Percentiles rank a stretch among this genome's conserved stretches.
phyloP scores from a whole-genome alignment of 768 basidiomycete species.

The Boletus reticuloceps region DNA sequence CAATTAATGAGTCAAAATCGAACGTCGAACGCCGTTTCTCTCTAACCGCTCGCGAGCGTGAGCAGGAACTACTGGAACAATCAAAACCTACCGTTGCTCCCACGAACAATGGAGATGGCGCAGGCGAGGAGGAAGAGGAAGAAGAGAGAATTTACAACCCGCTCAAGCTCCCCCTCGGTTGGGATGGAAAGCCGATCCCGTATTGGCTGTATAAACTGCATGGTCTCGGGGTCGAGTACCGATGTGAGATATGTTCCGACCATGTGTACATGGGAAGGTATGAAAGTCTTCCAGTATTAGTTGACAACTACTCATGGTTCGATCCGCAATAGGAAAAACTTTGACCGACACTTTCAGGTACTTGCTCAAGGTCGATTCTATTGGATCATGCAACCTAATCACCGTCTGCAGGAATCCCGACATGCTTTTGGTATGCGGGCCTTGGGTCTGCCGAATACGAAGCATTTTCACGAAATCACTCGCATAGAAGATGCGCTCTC shows the following conservation, averaged over 20 bases:
- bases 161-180: constrained; percentile 91
- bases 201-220: constrained; percentile 99
- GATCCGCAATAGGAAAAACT: constrained; percentile 71
- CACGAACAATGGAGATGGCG: constrained; percentile 42
- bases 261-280: constrained; percentile 95
- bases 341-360: constrained; percentile 93
- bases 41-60: constrained; percentile 95
- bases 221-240: constrained; percentile 96
- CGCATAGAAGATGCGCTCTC: constrained; percentile 95
- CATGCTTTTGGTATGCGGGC: constrained; percentile 99
- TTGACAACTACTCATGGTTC: constrained; percentile 13
- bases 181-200: constrained; percentile 99
- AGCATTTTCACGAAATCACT: constrained; percentile 99
- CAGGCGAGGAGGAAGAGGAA: constrained; percentile 83
- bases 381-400: constrained; percentile 15
- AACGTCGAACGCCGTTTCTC: constrained; percentile 97
- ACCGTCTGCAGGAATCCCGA: constrained; percentile 68
- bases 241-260: constrained; percentile 97
- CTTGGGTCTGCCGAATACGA: constrained; percentile 94
- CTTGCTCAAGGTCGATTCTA: constrained; percentile 10
- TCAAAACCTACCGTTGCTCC: constrained; percentile 48
- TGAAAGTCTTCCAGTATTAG: constrained; percentile 18
- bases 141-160: constrained; percentile 98
- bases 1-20: constrained; percentile 85
- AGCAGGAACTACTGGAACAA: constrained; percentile 85